A percentile compares a stretch with the other conserved stretches of the same genome.
Conservation (phyloP, 805 yeast species). For the Cyberlindnera maritima region DNA sequence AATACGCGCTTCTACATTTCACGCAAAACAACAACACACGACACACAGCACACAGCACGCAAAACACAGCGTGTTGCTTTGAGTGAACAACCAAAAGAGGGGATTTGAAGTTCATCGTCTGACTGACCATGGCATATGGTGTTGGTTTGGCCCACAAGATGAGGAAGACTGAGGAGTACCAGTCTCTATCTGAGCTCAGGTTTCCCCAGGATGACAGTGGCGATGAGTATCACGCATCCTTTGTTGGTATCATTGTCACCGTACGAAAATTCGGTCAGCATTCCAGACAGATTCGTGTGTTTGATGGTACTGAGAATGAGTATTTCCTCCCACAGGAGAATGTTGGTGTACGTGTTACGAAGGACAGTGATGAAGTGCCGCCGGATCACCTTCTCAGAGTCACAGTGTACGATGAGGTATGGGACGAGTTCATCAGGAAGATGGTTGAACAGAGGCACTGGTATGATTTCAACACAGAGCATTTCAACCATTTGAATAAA, state of each 20-base stretch:
- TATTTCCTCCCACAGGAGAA: background rate
- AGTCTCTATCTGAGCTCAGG: background rate
- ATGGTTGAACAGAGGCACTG: background rate
- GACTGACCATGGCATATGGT: no score
- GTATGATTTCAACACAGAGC: background rate
- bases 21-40: no score
- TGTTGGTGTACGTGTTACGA: background rate
- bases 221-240: conserved; percentile 1
- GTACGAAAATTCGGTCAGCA: background rate
- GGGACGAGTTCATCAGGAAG: background rate
- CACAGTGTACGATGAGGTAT: conserved; percentile 1
- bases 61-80: background rate
- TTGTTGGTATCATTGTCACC: background rate
- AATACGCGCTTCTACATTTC: background rate
- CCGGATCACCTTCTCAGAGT: background rate
- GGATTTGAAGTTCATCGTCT: no score
- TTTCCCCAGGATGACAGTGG: background rate
- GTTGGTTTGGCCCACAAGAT: background rate
- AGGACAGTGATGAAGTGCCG: background rate
- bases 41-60: no score
- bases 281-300: background rate
- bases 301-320: conserved; percentile 4
- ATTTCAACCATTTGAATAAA: background rate
- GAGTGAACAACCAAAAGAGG: no score
- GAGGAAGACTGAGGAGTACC: background rate